phyloP scores from a whole-genome alignment of 116 monocot genomes.

The Iris pallida region DNA sequence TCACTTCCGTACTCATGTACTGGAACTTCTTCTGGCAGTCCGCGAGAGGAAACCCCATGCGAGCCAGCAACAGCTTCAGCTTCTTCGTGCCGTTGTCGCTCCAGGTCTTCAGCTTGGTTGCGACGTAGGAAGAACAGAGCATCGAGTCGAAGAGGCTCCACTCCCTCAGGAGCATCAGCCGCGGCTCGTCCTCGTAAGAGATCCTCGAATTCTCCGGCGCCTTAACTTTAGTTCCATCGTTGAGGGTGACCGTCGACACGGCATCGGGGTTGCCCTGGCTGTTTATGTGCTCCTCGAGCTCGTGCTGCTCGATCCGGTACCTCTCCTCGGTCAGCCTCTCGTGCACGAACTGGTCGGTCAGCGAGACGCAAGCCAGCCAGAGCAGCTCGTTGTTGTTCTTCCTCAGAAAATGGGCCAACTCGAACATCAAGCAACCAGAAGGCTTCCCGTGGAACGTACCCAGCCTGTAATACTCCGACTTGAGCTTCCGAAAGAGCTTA shows the following conservation, averaged over 20 bases:
- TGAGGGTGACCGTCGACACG: constrained; percentile 55
- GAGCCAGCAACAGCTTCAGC: constrained; percentile 77
- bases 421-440: constrained; percentile 80
- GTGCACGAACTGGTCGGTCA: constrained; percentile 91
- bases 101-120: constrained; percentile 96
- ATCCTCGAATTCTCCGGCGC: constrained; percentile 78
- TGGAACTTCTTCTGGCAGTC: constrained; percentile 95
- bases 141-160: constrained; percentile 94
- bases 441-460: constrained; percentile 94
- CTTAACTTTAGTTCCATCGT: constrained; percentile 78
- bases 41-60: constrained; percentile 87
- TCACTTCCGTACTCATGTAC: constrained; percentile 93
- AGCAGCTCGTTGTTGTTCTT: constrained; percentile 81
- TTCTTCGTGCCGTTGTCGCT: constrained; percentile 93
- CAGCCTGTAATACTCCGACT: constrained; percentile 69
- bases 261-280: constrained; percentile 63
- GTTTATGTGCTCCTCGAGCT: constrained; percentile 86
- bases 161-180: constrained; percentile 84
- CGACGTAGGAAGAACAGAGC: constrained; percentile 88
- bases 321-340: constrained; percentile 84
- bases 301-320: constrained; percentile 75
- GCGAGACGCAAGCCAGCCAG: constrained; percentile 86
- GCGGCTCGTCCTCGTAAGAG: constrained; percentile 82
- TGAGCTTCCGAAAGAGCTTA: constrained; percentile 70
- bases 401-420: constrained; percentile 70